These are phyloP conservation scores for Gossypium trilobum DNA, from an alignment of 441 rosid species.

Conservation along the genomic window DNA sequence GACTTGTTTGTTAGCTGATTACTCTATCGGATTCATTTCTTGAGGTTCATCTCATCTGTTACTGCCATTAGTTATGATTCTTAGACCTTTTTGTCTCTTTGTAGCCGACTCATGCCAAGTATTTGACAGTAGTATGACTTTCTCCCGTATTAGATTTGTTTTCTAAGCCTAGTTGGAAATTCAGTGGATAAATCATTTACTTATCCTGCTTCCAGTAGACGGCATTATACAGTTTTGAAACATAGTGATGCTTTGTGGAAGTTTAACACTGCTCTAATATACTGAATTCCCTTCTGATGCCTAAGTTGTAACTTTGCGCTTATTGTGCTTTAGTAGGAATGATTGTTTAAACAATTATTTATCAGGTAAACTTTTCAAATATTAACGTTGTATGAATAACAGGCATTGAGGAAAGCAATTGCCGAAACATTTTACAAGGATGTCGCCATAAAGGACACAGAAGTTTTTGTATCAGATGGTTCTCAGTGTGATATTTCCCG, in stretches of 20 bases:
- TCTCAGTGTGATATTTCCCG: constrained; percentile 79
- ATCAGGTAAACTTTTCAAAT: neutral
- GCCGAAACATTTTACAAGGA: constrained; percentile 50
- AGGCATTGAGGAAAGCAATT: constrained; percentile 56
- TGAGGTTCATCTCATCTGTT: constrained; percentile 3
- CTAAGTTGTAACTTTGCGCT: neutral
- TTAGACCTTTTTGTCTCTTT: neutral
- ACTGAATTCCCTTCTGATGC: neutral
- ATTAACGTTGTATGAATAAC: constrained; percentile 9
- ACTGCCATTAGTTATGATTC: neutral
- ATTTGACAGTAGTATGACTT: neutral
- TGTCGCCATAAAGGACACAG: constrained; percentile 36
- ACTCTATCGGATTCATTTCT: neutral
- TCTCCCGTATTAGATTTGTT: neutral
- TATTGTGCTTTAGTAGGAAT: neutral
- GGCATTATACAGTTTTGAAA: neutral
- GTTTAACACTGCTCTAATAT: neutral
- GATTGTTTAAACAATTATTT: neutral
- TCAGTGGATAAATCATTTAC: neutral
- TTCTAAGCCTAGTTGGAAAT: neutral
- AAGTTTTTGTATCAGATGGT: constrained; percentile 81
- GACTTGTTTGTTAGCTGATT: neutral
- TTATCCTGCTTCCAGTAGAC: neutral
- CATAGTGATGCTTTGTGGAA: neutral
- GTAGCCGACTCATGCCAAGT: neutral